Conservation (phyloP, 2,329 filamentous ascomycete species). For the Cordyceps pruinosa region DNA sequence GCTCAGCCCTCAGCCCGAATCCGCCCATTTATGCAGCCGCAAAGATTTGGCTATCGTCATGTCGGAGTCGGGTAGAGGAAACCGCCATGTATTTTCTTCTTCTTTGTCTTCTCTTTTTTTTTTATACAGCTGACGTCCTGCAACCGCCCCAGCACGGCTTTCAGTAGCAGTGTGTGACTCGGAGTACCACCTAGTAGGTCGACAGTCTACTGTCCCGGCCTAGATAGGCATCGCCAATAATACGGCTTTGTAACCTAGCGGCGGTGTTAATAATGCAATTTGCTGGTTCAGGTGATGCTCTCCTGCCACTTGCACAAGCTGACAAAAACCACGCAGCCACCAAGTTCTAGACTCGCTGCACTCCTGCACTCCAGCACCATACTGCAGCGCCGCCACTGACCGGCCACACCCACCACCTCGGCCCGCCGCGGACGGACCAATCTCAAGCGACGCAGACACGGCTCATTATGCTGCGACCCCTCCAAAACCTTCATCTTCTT, state of each 20-base stretch:
- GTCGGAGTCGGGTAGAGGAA: too few species aligned
- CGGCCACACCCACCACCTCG: neutral
- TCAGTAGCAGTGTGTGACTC: neutral
- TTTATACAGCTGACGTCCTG: neutral
- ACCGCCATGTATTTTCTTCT: too few species aligned
- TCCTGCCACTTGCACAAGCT: neutral
- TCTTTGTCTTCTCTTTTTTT: too few species aligned
- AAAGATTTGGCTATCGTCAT: neutral
- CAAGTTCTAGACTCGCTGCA: conserved; percentile 5
- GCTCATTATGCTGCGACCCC: neutral
- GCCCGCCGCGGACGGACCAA: neutral
- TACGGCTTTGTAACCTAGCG: too few species aligned
- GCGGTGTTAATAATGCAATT: neutral
- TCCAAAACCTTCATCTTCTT: neutral
- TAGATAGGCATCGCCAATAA: neutral
- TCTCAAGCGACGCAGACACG: neutral
- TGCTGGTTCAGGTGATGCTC: neutral
- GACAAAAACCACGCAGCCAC: conserved; percentile 6
- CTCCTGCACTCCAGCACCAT: neutral
- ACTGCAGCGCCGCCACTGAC: neutral
- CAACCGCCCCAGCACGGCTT: neutral
- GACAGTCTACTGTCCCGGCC: neutral
- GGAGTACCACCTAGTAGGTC: neutral
- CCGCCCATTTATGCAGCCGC: neutral
- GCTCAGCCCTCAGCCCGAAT: too few species aligned